Evolutionary conservation across 495 filamentous ascomycete species (phyloP).

Genomic region (Aspergillus incahuasiensis): DNA sequence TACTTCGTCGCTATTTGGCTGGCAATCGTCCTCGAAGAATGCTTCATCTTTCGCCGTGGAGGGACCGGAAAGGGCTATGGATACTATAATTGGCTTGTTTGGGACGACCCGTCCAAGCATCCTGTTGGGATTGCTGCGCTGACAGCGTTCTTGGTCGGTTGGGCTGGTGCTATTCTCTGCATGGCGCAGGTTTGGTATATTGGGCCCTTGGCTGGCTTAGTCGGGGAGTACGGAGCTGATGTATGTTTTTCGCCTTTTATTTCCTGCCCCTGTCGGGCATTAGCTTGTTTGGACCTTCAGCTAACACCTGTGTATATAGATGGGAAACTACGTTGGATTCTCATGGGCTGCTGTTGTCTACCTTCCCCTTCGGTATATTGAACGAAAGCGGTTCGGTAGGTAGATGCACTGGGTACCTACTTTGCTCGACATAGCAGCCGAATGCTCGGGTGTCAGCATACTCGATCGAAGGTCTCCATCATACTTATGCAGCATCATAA

Average conservation of each 20-base stretch:
- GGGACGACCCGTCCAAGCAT: constrained; percentile 55
- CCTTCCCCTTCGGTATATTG: constrained; percentile 46
- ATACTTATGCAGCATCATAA: no score
- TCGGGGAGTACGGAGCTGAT: constrained; percentile 60
- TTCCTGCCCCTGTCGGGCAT: neutral
- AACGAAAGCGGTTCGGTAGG: constrained; percentile 42
- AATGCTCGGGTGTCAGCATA: no score
- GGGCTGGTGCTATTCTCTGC: constrained; percentile 63
- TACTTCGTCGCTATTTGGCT: constrained; percentile 69
- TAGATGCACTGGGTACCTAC: constrained; percentile 14
- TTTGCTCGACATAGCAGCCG: neutral
- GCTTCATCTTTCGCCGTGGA: constrained; percentile 54
- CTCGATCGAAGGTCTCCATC: no score
- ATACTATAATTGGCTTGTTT: constrained; percentile 60
- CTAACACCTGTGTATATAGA: constrained; percentile 18
- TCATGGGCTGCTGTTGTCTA: constrained; percentile 46
- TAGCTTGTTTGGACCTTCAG: neutral
- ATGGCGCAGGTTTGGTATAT: constrained; percentile 71
- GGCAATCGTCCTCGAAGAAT: constrained; percentile 58
- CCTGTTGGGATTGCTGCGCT: constrained; percentile 61
- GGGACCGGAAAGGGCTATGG: constrained; percentile 38
- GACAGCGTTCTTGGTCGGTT: constrained; percentile 60
- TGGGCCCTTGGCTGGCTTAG: constrained; percentile 53
- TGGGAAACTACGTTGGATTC: constrained; percentile 51
- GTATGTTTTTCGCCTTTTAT: constrained; percentile 25